These are phyloP conservation scores for Cytidiella melzeri DNA, from an alignment of 768 basidiomycete species.

Conservation along the genomic window DNA sequence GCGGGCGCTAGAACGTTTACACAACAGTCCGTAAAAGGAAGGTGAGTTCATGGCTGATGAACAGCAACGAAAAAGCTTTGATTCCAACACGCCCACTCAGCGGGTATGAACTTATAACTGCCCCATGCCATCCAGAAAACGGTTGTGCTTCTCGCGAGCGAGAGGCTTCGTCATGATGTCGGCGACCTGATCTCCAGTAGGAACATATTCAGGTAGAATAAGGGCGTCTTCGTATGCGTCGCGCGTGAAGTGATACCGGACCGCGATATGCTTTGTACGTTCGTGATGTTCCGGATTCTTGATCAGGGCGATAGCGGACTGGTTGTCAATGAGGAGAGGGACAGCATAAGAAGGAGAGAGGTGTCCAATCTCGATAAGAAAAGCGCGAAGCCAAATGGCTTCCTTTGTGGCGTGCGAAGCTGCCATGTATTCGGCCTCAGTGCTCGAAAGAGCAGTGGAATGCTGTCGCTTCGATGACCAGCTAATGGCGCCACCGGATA, in stretches of 20 bases:
- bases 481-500: slow-evolving; percentile 18
- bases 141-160: slow-evolving; percentile 2
- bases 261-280: slow-evolving; percentile 31
- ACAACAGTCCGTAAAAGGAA: too few relatives aligned
- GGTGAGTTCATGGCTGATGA: too few relatives aligned
- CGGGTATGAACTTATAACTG: neutral
- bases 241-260: slow-evolving; percentile 27
- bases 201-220: slow-evolving; percentile 2
- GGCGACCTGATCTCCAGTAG: slow-evolving; percentile 21
- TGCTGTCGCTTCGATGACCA: slow-evolving; percentile 28
- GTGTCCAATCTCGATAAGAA: slow-evolving; percentile 8
- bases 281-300: slow-evolving; percentile 23
- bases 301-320: slow-evolving; percentile 21
- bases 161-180: slow-evolving; percentile 16
- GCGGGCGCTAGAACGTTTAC: too few relatives aligned
- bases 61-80: too few relatives aligned
- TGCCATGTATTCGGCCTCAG: slow-evolving; percentile 33
- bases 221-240: neutral
- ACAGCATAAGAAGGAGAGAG: neutral
- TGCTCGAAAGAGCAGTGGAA: slow-evolving; percentile 24
- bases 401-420: slow-evolving; percentile 22
- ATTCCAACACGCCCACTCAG: slow-evolving; percentile 3
- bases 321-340: slow-evolving; percentile 9
- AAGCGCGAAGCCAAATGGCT: slow-evolving; percentile 21
- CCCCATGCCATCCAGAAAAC: too few relatives aligned